Evolutionary conservation across 2,329 filamentous ascomycete species (phyloP).

Genomic region (Fusarium equiseti): DNA sequence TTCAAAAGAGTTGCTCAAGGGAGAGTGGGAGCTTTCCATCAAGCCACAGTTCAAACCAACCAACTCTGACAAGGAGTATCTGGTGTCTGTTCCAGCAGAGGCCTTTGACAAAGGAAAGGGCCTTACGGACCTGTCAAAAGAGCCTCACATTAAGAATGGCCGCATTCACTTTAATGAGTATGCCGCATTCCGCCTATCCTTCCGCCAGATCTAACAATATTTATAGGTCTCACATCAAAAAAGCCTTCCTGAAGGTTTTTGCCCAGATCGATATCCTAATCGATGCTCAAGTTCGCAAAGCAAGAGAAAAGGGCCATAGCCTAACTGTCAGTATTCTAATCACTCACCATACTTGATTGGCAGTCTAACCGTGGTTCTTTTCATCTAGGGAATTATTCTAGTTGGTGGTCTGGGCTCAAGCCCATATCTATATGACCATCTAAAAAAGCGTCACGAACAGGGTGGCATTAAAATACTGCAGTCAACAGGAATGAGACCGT

Average conservation of each 20-base stretch:
- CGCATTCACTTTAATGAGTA: conserved; percentile 1
- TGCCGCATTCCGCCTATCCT: accelerated
- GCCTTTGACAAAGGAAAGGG: not conserved
- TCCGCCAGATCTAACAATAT: accelerated
- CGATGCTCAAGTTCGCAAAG: not conserved
- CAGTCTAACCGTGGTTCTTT: too few species aligned
- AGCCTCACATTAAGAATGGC: not conserved
- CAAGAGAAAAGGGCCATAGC: not conserved
- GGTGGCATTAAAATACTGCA: not conserved
- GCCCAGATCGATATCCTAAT: not conserved
- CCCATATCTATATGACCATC: not conserved
- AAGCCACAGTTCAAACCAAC: not conserved
- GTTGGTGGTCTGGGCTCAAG: conserved; percentile 2
- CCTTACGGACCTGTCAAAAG: not conserved
- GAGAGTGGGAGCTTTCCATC: conserved; percentile 1
- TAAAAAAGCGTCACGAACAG: not conserved
- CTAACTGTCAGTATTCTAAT: not conserved
- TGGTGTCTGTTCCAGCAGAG: not conserved
- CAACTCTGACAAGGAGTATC: not conserved
- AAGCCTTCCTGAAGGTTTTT: not conserved
- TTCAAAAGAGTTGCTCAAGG: not conserved
- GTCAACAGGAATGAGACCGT: conserved; percentile 3
- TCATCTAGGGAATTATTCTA: too few species aligned
- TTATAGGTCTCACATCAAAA: not conserved
- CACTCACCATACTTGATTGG: too few species aligned